Base-by-base conservation (phyloP, 768 basidiomycete species). In the Lentinula raphanica region DNA sequence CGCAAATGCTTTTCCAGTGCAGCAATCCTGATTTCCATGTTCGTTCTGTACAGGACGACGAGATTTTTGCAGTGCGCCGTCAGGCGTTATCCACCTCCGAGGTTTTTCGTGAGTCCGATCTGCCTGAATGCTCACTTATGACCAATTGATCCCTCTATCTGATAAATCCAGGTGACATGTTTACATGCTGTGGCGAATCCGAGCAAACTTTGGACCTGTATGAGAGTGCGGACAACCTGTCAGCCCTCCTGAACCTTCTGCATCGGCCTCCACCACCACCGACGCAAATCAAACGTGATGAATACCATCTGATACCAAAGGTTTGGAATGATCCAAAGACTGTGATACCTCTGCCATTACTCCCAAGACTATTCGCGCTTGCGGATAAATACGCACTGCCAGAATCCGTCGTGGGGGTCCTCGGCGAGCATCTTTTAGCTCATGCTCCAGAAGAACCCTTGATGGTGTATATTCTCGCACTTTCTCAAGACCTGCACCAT, bases 361-460 rank as follows among this genome's bases (percentile, higher is more conserved):
- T 90, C 38, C 75, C 82, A 13, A 63, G 77, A 48, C 72, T 90
- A 61, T 78, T 85, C 65, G 70, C 66, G 45, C 72, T 89, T 40
- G 80, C 76, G 32, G 88, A 89, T 69, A 90, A 90, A 66, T 90
- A 90, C 63, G 74, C 73, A 3, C 72, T 90, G 21, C 73, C 78
- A 13, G 75, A 76, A 8, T 61, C 74, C 5, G 74, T 84, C 48
- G 64, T 76, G 55, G 66, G 68, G 2, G 67, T 71, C 17, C 64
- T 90, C 46, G 72, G 75, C 58, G 68, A 70, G 25, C 87, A 89
- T 68, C 69, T 90, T 2, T 61, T 75, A 19, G 78, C 79, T 3
- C 79, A 88, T 66, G 80, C 81, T 3, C 71, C 76, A 21, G 58
- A 62, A 3, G 67, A 77, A 58, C 80, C 84, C 8, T 72, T 90